Percentiles rank a stretch among this genome's conserved stretches.
Evolutionary conservation across 192 early-diverging fungal genomes (phyloP).

Genomic region (Podila horticola): DNA sequence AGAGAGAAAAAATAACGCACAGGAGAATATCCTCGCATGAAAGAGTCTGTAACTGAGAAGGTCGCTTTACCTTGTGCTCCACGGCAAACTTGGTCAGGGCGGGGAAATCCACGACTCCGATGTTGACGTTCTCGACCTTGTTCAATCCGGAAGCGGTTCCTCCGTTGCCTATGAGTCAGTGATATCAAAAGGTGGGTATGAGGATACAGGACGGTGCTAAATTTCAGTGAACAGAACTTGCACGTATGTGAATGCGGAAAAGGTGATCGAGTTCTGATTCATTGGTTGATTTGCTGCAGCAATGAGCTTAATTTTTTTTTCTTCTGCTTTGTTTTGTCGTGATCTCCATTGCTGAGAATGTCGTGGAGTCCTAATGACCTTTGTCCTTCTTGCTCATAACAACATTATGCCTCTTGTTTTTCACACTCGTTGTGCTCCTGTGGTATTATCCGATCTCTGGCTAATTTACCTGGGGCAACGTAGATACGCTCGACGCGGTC

Average conservation of each 20-base stretch:
- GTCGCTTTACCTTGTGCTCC: constrained; percentile 70
- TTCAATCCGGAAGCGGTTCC: constrained; percentile 78
- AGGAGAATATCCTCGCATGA: too few relatives aligned
- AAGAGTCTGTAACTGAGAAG: too few relatives aligned
- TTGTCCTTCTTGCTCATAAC: too few relatives aligned
- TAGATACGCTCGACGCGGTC: constrained; percentile 81
- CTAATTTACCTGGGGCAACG: constrained; percentile 86
- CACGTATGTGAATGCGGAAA: too few relatives aligned
- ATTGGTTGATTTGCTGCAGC: background rate
- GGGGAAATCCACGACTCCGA: constrained; percentile 77
- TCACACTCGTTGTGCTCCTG: too few relatives aligned
- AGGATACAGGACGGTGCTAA: background rate
- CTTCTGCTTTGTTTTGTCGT: background rate
- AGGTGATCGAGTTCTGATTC: background rate
- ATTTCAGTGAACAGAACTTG: too few relatives aligned
- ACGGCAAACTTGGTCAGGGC: constrained; percentile 83
- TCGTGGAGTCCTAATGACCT: too few relatives aligned
- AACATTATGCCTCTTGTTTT: too few relatives aligned
- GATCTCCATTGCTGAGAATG: too few relatives aligned
- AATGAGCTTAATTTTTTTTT: constrained; percentile 1
- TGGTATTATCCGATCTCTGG: background rate
- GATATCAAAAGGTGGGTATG: background rate
- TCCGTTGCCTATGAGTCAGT: constrained; percentile 82
- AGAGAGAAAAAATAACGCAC: background rate
- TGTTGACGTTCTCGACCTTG: constrained; percentile 87